Percentiles rank a stretch among this genome's conserved stretches.
Conservation (phyloP, 345 rosid genomes). For the Aquilaria sinensis region DNA sequence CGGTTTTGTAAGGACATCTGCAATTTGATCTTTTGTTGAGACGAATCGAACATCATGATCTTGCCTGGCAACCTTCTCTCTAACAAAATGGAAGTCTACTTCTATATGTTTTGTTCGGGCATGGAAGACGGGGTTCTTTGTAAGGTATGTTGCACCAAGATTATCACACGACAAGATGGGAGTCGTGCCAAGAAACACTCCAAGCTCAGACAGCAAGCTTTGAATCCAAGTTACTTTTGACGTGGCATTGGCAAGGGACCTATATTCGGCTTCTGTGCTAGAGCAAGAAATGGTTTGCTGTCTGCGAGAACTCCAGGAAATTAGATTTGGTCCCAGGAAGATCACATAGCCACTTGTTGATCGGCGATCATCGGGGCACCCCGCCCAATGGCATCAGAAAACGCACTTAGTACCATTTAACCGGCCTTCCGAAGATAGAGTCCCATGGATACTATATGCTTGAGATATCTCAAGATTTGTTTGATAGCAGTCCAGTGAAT, state of each 20-base stretch:
- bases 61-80: too few species aligned
- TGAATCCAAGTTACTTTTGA: neutral
- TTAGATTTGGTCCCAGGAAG: neutral
- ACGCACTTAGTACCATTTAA: neutral
- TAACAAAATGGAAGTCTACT: neutral
- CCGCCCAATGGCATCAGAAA: neutral
- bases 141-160: neutral
- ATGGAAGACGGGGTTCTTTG: neutral
- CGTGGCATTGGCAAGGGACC: neutral
- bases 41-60: neutral
- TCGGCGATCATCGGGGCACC: neutral
- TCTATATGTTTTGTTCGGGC: too few species aligned
- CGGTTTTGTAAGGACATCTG: neutral
- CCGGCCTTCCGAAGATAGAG: neutral
- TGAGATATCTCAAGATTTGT: neutral
- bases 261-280: too few species aligned
- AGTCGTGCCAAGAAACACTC: neutral
- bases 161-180: neutral
- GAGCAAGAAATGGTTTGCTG: neutral
- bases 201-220: neutral
- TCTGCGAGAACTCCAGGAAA: neutral
- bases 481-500: neutral
- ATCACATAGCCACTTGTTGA: neutral
- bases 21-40: neutral
- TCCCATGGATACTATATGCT: neutral